Conservation (phyloP, 73 alveolate genomes). For the Tetrahymena thermophila region DNA sequence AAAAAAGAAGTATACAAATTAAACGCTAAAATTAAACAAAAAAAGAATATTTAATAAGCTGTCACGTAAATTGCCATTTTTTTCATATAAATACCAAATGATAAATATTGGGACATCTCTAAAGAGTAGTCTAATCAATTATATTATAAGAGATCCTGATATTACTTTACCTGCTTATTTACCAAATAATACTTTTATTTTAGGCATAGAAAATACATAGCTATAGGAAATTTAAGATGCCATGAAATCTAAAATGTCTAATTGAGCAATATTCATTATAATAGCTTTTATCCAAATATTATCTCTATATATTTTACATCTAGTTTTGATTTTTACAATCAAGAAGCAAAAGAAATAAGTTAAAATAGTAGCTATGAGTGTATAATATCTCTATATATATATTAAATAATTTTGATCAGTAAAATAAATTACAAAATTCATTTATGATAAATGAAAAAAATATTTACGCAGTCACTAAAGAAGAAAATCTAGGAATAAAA, state of each 20-base stretch:
- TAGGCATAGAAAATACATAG: not conserved
- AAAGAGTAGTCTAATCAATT: not conserved
- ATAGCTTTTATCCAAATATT: not conserved
- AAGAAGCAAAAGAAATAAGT: not conserved
- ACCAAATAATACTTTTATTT: not conserved
- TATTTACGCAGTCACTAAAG: not conserved
- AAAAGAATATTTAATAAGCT: not conserved
- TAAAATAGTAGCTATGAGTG: not conserved
- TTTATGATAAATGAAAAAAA: too few species aligned
- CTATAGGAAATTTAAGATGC: not conserved
- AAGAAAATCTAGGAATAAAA: not conserved
- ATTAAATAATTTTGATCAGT: too few species aligned
- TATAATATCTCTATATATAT: not conserved
- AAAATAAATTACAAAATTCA: too few species aligned
- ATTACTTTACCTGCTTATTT: not conserved
- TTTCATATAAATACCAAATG: not conserved
- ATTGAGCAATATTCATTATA: not conserved
- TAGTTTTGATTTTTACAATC: not conserved
- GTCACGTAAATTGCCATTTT: not conserved
- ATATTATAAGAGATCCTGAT: not conserved
- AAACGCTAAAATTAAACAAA: not conserved
- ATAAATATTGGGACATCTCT: not conserved
- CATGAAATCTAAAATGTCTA: not conserved
- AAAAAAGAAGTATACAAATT: not conserved
- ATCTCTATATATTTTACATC: not conserved